phyloP scores from a whole-genome alignment of 176 grass and related monocot genomes.

The Hyparrhenia diplandra region DNA sequence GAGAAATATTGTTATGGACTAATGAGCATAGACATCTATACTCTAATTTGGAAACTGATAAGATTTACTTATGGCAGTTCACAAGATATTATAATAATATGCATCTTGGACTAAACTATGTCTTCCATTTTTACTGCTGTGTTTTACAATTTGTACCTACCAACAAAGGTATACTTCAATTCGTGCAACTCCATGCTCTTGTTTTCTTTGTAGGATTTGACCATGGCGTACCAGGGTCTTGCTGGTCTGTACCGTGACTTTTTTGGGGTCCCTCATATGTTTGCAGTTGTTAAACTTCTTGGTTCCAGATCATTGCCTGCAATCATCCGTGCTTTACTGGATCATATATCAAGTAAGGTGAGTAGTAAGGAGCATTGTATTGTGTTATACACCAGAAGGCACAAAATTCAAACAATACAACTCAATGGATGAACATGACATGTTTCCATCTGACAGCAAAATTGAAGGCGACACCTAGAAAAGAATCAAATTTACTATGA shows the following conservation, averaged over 20 bases:
- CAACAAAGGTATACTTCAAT: conserved; percentile 14
- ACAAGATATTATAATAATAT: not conserved
- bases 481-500: conserved; percentile 4
- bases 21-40: not conserved
- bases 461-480: not conserved
- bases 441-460: conserved; percentile 15
- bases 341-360: conserved; percentile 98
- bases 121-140: not conserved
- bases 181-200: not conserved
- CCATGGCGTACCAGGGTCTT: conserved; percentile 78
- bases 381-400: conserved; percentile 15
- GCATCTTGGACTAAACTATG: not conserved
- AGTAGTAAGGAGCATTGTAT: conserved; percentile 12
- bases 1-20: conserved; percentile 12
- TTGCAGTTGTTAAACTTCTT: conserved; percentile 90
- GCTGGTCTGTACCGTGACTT: conserved; percentile 78
- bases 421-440: not conserved
- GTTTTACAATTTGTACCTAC: conserved; percentile 11
- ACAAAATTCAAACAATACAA: not conserved
- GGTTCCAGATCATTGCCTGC: conserved; percentile 95
- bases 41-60: not conserved
- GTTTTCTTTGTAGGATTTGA: conserved; percentile 78
- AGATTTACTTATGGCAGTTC: not conserved
- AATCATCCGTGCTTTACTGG: conserved; percentile 88
- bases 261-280: conserved; percentile 97